Evolutionary conservation across 1,139 yeast genomes (phyloP).

Genomic region (Magnusiomyces paraingens): DNA sequence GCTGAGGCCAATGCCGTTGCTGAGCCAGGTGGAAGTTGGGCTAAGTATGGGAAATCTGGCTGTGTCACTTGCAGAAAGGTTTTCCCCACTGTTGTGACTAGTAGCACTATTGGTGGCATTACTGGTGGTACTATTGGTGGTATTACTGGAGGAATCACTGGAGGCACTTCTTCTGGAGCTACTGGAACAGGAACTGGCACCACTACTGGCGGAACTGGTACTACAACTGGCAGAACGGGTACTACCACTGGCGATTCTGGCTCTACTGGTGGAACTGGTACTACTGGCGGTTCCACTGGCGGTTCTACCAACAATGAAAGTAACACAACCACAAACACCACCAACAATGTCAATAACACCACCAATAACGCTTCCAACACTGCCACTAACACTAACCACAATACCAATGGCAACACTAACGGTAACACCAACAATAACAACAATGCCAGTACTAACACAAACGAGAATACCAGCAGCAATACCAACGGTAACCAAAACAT

Average conservation of each 20-base stretch:
- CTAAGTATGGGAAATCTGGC: not conserved
- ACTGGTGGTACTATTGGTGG: not conserved
- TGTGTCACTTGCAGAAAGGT: no score
- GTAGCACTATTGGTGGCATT: no score
- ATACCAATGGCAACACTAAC: not conserved
- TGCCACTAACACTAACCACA: not conserved
- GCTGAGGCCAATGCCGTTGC: not conserved
- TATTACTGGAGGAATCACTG: not conserved
- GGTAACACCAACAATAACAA: not conserved
- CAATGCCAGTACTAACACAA: not conserved
- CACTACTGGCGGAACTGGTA: constrained; percentile 2
- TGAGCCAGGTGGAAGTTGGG: not conserved
- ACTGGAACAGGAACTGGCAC: constrained; percentile 1
- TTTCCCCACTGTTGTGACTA: no score
- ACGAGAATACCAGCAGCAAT: not conserved
- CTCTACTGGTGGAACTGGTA: not conserved
- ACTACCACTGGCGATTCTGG: not conserved
- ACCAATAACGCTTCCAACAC: not conserved
- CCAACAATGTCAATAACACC: no score
- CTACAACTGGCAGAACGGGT: not conserved
- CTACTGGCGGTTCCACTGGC: not conserved
- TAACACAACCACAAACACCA: not conserved
- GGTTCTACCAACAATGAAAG: not conserved
- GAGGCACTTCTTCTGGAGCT: not conserved
- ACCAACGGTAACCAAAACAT: not conserved